Evolutionary conservation across 345 rosid genomes (phyloP).

Genomic region (Eucalyptus fibrosa): DNA sequence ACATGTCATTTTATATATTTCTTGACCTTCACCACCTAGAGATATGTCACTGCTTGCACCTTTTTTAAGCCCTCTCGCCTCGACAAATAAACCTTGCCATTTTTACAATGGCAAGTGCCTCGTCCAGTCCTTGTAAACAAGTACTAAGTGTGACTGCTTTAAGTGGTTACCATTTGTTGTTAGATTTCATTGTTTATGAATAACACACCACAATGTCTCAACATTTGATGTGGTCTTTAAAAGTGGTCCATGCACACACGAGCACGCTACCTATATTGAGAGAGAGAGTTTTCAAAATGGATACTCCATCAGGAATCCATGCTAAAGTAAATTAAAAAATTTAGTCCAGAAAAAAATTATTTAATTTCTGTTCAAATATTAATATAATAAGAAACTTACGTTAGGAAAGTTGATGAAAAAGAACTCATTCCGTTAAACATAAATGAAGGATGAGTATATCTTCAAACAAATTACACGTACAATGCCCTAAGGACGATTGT

Average conservation of each 20-base stretch:
- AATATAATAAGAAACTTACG: neutral
- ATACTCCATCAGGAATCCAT: neutral
- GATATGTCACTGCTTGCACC: neutral
- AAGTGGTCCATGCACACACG: neutral
- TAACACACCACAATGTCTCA: neutral
- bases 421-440: neutral
- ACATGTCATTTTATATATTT: neutral
- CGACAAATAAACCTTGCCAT: neutral
- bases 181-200: neutral
- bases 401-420: neutral
- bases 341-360: neutral
- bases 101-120: neutral
- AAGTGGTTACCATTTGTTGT: neutral
- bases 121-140: neutral
- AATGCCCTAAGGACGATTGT: neutral
- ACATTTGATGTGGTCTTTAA: neutral
- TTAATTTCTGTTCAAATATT: neutral
- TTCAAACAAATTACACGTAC: neutral
- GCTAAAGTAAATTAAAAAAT: neutral
- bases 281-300: neutral
- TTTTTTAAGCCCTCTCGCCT: neutral
- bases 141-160: neutral
- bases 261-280: neutral
- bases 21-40: neutral
- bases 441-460: neutral